These are phyloP conservation scores for Nadsonia commutata DNA, from an alignment of 1,139 yeast species.

Conservation along the genomic window DNA sequence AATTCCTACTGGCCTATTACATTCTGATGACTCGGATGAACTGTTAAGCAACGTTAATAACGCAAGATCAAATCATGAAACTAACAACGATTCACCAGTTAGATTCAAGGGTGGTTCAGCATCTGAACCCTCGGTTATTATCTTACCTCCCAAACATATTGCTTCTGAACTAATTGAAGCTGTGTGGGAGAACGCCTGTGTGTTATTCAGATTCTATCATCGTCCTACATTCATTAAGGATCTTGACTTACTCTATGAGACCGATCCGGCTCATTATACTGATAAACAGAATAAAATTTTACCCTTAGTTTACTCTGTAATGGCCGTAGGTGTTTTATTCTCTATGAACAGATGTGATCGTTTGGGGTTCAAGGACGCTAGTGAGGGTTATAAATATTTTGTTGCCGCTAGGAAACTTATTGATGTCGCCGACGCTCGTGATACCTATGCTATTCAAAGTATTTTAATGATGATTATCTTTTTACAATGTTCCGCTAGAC, in stretches of 20 bases:
- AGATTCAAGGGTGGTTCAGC: too few relatives aligned
- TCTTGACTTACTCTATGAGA: conserved; percentile 42
- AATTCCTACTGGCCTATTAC: not conserved
- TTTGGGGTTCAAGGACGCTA: conserved; percentile 27
- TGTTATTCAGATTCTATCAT: conserved; percentile 70
- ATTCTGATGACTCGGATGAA: too few relatives aligned
- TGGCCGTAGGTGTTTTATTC: conserved; percentile 66
- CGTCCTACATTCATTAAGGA: conserved; percentile 59
- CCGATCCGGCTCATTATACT: conserved; percentile 55
- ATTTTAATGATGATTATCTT: conserved; percentile 53
- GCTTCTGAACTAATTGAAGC: conserved; percentile 59
- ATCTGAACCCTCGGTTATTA: conserved; percentile 30
- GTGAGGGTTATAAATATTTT: conserved; percentile 70
- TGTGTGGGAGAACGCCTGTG: conserved; percentile 81
- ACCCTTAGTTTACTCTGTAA: conserved; percentile 60
- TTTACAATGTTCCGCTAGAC: conserved; percentile 77
- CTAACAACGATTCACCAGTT: too few relatives aligned
- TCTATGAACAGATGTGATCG: conserved; percentile 26
- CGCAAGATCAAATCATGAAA: too few relatives aligned
- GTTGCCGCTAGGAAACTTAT: conserved; percentile 67
- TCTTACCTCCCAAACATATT: conserved; percentile 60
- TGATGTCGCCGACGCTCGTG: conserved; percentile 50
- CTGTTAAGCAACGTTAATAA: too few relatives aligned
- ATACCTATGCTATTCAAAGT: conserved; percentile 57
- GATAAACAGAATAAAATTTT: conserved; percentile 62